Evolutionary conservation across 2,329 filamentous ascomycete species (phyloP).

Genomic region (Colletotrichum filicis): DNA sequence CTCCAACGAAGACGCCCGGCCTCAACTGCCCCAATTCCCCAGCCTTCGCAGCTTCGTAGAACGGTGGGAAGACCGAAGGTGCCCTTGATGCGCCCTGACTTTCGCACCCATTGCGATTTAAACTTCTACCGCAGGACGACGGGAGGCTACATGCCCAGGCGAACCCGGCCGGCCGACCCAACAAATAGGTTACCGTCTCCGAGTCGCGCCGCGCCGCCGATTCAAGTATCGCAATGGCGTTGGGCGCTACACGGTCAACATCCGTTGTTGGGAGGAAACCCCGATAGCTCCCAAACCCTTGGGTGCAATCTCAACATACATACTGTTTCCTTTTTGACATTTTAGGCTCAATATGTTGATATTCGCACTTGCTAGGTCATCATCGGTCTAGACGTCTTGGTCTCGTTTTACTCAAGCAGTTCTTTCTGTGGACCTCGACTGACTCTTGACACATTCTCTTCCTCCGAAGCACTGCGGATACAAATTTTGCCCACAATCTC

Average conservation of each 20-base stretch:
- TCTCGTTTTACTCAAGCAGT: neutral
- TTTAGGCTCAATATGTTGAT: neutral
- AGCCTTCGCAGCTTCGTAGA: neutral
- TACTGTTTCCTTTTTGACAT: neutral
- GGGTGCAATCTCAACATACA: neutral
- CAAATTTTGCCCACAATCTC: neutral
- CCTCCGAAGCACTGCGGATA: neutral
- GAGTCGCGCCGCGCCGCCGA: neutral
- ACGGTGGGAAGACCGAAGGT: neutral
- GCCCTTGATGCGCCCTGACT: neutral
- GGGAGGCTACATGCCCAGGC: neutral
- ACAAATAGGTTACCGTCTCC: neutral
- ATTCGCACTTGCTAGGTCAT: neutral
- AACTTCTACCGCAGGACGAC: neutral
- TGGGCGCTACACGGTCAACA: neutral
- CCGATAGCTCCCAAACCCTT: neutral
- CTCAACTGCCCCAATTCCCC: neutral
- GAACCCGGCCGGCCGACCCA: neutral
- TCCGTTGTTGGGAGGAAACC: neutral
- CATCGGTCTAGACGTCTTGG: neutral
- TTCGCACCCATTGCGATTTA: slow-evolving; percentile 4
- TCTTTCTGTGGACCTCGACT: neutral
- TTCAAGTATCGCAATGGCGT: neutral
- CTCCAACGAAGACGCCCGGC: neutral
- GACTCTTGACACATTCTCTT: neutral